Conservation (phyloP, 805 yeast genomes). For the Isabelozyma rhagii region DNA sequence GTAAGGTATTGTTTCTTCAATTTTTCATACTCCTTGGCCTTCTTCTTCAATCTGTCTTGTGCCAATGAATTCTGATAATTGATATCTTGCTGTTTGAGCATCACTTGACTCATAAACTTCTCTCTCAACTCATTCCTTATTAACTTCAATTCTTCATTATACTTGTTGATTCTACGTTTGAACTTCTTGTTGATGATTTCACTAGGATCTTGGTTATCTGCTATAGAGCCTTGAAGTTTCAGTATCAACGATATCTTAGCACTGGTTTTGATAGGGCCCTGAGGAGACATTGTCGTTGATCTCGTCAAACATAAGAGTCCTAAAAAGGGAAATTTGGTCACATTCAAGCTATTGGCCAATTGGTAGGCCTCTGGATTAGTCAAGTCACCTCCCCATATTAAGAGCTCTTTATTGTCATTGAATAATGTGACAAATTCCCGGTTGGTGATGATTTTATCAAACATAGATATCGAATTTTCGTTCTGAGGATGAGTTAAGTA, state of each 20-base stretch:
- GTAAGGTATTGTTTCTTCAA: slow-evolving; percentile 37
- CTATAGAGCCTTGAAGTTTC: slow-evolving; percentile 61
- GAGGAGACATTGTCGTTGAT: slow-evolving; percentile 49
- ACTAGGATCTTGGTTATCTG: slow-evolving; percentile 29
- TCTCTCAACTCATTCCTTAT: slow-evolving; percentile 65
- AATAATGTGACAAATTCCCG: slow-evolving; percentile 43
- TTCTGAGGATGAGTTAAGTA: slow-evolving; percentile 72
- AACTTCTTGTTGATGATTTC: slow-evolving; percentile 36
- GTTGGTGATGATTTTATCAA: slow-evolving; percentile 52
- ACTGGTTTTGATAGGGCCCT: slow-evolving; percentile 49
- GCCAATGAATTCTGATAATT: slow-evolving; percentile 72
- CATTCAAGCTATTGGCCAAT: slow-evolving; percentile 69
- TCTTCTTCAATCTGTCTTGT: slow-evolving; percentile 56
- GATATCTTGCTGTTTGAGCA: slow-evolving; percentile 70
- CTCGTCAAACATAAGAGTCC: slow-evolving; percentile 73
- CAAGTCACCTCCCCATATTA: slow-evolving; percentile 87
- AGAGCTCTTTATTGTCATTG: slow-evolving; percentile 42
- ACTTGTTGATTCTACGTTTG: slow-evolving; percentile 47
- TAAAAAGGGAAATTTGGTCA: slow-evolving; percentile 75
- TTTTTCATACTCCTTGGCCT: slow-evolving; percentile 20
- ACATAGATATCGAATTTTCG: slow-evolving; percentile 55
- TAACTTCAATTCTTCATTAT: slow-evolving; percentile 57
- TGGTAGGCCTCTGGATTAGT: slow-evolving; percentile 81
- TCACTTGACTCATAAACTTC: slow-evolving; percentile 50
- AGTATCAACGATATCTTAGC: slow-evolving; percentile 61